Percentiles rank a stretch among this genome's conserved stretches.
These are phyloP conservation scores for Citrus mangshanensis DNA, from an alignment of 345 rosid genomes.

Conservation along the genomic window DNA sequence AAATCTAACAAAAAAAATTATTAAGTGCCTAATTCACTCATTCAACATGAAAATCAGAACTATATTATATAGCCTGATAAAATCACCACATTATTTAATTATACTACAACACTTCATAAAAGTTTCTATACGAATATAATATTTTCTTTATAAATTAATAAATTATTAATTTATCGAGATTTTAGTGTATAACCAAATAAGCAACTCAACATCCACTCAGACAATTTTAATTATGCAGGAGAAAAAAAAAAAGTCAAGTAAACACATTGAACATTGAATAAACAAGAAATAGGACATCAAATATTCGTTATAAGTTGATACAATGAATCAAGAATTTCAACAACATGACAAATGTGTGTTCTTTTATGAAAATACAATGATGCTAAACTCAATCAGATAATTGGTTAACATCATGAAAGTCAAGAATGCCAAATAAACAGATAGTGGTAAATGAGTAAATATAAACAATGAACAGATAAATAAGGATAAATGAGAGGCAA, in stretches of 20 bases:
- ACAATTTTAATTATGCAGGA: not conserved
- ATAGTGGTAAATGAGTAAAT: not conserved
- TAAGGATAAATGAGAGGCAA: conserved; percentile 9
- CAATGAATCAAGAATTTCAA: conserved; percentile 18
- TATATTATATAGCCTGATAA: too few relatives aligned
- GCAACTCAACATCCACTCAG: not conserved
- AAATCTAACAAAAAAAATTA: too few relatives aligned
- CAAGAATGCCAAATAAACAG: conserved; percentile 7
- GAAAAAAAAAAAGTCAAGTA: not conserved
- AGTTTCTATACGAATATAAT: too few relatives aligned
- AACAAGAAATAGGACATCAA: not conserved
- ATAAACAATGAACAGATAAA: conserved; percentile 8
- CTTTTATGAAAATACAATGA: conserved; percentile 9
- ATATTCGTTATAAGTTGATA: conserved; percentile 13
- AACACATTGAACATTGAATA: not conserved
- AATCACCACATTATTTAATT: too few relatives aligned
- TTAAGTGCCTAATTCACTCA: too few relatives aligned
- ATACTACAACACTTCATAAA: too few relatives aligned
- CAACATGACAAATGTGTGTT: not conserved
- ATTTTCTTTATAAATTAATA: too few relatives aligned
- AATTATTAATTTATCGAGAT: too few relatives aligned
- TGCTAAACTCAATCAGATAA: conserved; percentile 10
- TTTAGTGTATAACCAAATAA: too few relatives aligned
- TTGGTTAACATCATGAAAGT: conserved; percentile 15
- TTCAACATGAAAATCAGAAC: too few relatives aligned